Base-by-base conservation (phyloP, 2,329 filamentous ascomycete genomes). In the Lachnellula hyalina region DNA sequence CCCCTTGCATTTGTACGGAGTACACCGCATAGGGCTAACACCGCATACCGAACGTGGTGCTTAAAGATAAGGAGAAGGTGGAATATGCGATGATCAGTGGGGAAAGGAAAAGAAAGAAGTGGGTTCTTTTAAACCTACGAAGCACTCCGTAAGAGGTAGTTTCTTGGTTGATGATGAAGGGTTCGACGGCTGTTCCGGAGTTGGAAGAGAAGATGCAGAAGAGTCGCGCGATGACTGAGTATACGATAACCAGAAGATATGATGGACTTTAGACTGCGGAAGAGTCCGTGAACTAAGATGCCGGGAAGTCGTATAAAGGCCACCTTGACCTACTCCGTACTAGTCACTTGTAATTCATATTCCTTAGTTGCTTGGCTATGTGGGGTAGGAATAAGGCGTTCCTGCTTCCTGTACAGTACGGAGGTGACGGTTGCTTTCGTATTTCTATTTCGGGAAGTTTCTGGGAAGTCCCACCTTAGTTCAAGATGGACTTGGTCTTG, bases 11-110 rank as follows among this genome's bases (percentile, higher is more conserved):
- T 57, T 80, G 11, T 79, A 79, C 60, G 21, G 21, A 21, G 21
- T 21, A 21, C 63, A 70, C 11, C 51, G 67, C 25, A 47, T 73
- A 28, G n/a, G n/a, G n/a, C n/a, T n/a, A n/a, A 21, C 63, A 70
- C 11, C 51, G 67, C 25, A 47, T 73, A 28, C 67, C 79, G 3
- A 62, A 62, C 44, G 67, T 68, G 28, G 73, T 77, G 8, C 76
- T 77, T 59, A 61, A 51, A 14, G 78, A 81, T 60, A 81, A 80
- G 67, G 63, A 60, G 34, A 67, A 62, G 19, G 77, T 77, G 74
- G 77, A 80, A 65, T 60, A 65, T 3, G 32, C 63, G 7, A 51
- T 74, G 36, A 32, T 32, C 7, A 40, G 17, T 21, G 53, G 51
- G 23, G 44, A 66, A 7, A 58, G 35, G 5, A 63, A 61, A 41